Conservation (phyloP, 176 grass and related monocot species). For the Miscanthus lutarioriparius region DNA sequence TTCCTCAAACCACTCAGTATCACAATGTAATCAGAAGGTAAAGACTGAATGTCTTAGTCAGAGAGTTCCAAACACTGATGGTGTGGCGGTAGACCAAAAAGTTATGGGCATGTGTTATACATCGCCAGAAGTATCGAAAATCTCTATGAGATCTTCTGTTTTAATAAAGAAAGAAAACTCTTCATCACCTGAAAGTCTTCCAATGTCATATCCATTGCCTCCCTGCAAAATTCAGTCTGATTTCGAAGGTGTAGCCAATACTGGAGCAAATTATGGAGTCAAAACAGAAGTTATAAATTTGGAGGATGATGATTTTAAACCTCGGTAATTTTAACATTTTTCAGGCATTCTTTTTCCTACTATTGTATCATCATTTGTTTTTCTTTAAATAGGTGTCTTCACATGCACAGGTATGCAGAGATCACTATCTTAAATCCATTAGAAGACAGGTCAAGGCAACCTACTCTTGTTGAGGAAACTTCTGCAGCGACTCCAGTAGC, state of each 20-base stretch:
- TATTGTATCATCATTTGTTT: background rate
- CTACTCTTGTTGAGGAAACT: slow-evolving; percentile 25
- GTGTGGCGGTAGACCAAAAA: slow-evolving; percentile 25
- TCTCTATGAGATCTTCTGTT: slow-evolving; percentile 24
- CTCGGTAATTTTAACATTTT: slow-evolving; percentile 54
- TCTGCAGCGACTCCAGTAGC: slow-evolving; percentile 9
- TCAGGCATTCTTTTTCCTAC: background rate
- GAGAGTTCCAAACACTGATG: slow-evolving; percentile 23
- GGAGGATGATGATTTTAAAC: slow-evolving; percentile 23
- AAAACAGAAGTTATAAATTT: slow-evolving; percentile 31
- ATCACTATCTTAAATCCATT: slow-evolving; percentile 38
- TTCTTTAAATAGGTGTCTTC: slow-evolving; percentile 28
- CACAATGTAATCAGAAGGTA: slow-evolving; percentile 45
- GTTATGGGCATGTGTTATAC: slow-evolving; percentile 24
- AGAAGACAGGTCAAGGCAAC: slow-evolving; percentile 33
- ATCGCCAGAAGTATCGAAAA: slow-evolving; percentile 24
- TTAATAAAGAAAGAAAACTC: slow-evolving; percentile 29
- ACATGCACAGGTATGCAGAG: slow-evolving; percentile 50
- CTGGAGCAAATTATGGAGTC: slow-evolving; percentile 21
- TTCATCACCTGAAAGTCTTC: background rate
- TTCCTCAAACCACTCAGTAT: slow-evolving; percentile 41
- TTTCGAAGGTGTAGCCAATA: slow-evolving; percentile 11
- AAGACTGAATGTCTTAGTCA: slow-evolving; percentile 32
- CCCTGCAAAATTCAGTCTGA: slow-evolving; percentile 23
- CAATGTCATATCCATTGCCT: slow-evolving; percentile 8